phyloP scores from a whole-genome alignment of 129 eudicot genomes.

The Centaurea solstitialis region DNA sequence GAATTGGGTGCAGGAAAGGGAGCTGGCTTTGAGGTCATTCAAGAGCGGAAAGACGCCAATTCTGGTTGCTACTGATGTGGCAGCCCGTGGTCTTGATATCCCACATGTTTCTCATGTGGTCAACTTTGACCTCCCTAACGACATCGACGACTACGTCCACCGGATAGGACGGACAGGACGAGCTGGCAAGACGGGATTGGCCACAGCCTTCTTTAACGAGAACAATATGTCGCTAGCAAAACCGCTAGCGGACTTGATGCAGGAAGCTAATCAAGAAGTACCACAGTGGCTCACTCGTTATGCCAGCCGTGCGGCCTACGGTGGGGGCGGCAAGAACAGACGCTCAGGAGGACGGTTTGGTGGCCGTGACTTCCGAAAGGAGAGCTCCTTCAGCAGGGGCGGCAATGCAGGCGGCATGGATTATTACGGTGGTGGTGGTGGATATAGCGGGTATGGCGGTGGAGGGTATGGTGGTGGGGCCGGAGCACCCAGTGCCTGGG shows the following conservation, averaged over 20 bases:
- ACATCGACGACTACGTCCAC: constrained; percentile 84
- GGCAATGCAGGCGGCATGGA: constrained; percentile 29
- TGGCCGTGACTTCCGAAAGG: constrained; percentile 40
- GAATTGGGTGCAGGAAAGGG: constrained; percentile 59
- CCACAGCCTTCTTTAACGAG: constrained; percentile 70
- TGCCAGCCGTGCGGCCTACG: constrained; percentile 38
- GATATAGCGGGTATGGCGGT: constrained; percentile 20
- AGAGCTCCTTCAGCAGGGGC: constrained; percentile 15
- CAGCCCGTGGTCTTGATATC: constrained; percentile 83
- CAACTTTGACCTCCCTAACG: constrained; percentile 82
- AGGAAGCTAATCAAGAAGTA: constrained; percentile 45
- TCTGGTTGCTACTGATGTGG: constrained; percentile 82
- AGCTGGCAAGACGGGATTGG: constrained; percentile 84
- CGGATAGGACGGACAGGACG: constrained; percentile 89
- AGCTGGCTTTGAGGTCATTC: constrained; percentile 72
- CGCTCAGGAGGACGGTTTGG: constrained; percentile 44
- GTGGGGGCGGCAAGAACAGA: constrained; percentile 37
- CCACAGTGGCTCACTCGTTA: constrained; percentile 42
- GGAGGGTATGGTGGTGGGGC: constrained; percentile 26
- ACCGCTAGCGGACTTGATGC: constrained; percentile 59
- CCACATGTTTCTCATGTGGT: constrained; percentile 82
- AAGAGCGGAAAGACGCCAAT: constrained; percentile 82
- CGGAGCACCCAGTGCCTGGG: constrained; percentile 51
- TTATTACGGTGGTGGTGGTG: constrained; percentile 29
- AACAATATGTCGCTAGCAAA: constrained; percentile 52